phyloP scores from a whole-genome alignment of 2,329 filamentous ascomycete species.

The Hypomyces rosellus region DNA sequence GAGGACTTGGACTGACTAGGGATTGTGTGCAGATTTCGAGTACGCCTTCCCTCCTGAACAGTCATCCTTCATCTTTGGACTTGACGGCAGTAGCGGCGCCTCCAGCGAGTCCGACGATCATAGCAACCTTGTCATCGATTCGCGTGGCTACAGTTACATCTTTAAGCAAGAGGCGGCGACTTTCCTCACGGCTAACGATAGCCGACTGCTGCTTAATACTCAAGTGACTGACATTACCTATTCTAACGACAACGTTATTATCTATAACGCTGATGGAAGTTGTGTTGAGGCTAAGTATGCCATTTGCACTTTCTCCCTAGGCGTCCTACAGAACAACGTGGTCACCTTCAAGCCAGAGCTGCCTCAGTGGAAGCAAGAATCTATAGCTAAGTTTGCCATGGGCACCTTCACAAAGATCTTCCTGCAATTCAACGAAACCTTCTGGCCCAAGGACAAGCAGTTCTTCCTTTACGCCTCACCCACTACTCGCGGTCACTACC shows the following conservation, averaged over 20 bases:
- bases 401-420: constrained; percentile 71
- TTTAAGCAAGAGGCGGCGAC: constrained; percentile 50
- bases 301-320: constrained; percentile 61
- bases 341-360: constrained; percentile 53
- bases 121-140: constrained; percentile 56
- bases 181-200: constrained; percentile 51
- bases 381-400: constrained; percentile 60
- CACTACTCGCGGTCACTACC: constrained; percentile 37
- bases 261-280: constrained; percentile 46
- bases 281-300: constrained; percentile 57
- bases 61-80: constrained; percentile 48
- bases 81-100: constrained; percentile 52
- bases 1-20: neutral
- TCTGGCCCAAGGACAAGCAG: constrained; percentile 48
- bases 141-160: constrained; percentile 54
- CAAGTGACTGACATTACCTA: constrained; percentile 50
- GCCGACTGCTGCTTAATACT: constrained; percentile 52
- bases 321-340: constrained; percentile 57
- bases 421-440: constrained; percentile 60
- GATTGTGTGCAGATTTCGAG: constrained; percentile 43
- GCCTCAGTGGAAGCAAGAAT: constrained; percentile 57
- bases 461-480: constrained; percentile 42
- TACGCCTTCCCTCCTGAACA: constrained; percentile 49
- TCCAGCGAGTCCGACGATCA: constrained; percentile 56
- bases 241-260: constrained; percentile 43